Base-by-base conservation (phyloP, 1,284 basidiomycete species). In the Ceratobasidium theobromae region DNA sequence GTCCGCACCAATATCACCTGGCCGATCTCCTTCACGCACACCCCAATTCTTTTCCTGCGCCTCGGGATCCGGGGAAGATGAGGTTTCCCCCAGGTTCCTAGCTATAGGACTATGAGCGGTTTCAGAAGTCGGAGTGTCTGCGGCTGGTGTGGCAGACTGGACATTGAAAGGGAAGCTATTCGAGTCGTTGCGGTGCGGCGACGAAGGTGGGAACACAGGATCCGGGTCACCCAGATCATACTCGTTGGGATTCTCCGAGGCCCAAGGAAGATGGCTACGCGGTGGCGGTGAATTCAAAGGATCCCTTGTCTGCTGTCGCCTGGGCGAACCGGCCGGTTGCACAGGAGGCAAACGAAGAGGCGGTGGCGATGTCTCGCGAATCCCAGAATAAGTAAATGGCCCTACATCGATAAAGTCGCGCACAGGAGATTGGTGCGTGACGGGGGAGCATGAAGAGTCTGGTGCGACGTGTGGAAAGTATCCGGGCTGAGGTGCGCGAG, bases 1-100 rank as follows among this genome's bases (percentile, higher is more conserved):
- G 35, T 81, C 80, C 16, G 73, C 72, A 70, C 87, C 79, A 4
- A 86, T 82, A 41, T 83, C 82, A 1, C 86, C 86, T 8, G 87
- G 74, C 9, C 82, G 68, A 21, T 69, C 71, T 66, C 79, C 81
- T 4, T 80, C 82, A 40, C 80, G 73, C 16, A 64, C 58, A 25
- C 58, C 58, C 58, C 58, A 64, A 41, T 64, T 48, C 46, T 64
- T 64, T 25, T 72, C 74, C 45, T 75, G 75, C 5, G 72, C 73
- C 64, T 77, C 77, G 11, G 70, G 58, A 30, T 64, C 58, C 57
- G 57, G 51, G 18, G 38, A 58, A 28, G 28, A 41, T n/a, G 58
- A 64, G 9, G 43, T 11, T 21, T 11, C 8, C 12, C 18, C 6
- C 18, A 11, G 43, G 43, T 21, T 3, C 4, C 30, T 5, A 12